A percentile compares a stretch with the other conserved stretches of the same genome.
These are phyloP conservation scores for Clarkia xantiana DNA, from an alignment of 345 rosid genomes.

Conservation along the genomic window DNA sequence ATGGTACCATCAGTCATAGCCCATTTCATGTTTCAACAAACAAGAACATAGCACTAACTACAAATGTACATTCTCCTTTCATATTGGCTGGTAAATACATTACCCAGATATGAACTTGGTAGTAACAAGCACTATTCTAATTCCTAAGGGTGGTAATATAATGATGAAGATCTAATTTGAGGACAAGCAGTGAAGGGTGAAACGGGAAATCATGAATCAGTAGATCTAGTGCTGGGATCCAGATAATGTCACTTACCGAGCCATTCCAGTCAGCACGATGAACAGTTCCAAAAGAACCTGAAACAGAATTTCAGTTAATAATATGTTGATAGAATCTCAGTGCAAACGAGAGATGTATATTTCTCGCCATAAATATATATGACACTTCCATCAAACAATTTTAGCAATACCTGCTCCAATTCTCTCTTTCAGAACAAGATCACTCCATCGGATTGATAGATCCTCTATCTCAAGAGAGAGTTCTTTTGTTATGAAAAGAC, in stretches of 20 bases:
- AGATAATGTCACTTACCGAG: slow-evolving; percentile 44
- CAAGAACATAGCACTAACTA: too few relatives aligned
- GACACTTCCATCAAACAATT: slow-evolving; percentile 1
- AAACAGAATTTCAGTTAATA: slow-evolving; percentile 13
- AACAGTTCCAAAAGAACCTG: slow-evolving; percentile 99
- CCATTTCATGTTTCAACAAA: too few relatives aligned
- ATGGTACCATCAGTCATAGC: too few relatives aligned
- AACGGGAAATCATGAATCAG: too few relatives aligned
- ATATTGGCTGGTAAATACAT: too few relatives aligned
- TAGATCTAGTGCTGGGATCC: not conserved
- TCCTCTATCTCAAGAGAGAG: slow-evolving; percentile 63
- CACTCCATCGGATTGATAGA: slow-evolving; percentile 84
- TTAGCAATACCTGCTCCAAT: slow-evolving; percentile 81
- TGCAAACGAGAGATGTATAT: not conserved
- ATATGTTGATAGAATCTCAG: not conserved
- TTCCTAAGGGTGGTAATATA: too few relatives aligned
- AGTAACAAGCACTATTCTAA: too few relatives aligned
- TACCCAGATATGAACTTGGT: too few relatives aligned
- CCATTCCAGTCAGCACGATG: slow-evolving; percentile 99
- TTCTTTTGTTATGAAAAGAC: slow-evolving; percentile 36
- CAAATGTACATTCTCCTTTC: too few relatives aligned
- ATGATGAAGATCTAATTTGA: too few relatives aligned
- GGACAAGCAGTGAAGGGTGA: too few relatives aligned
- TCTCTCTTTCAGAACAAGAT: slow-evolving; percentile 74
- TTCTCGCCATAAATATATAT: not conserved